These are phyloP conservation scores for Lignosus rhinocerotis DNA, from an alignment of 1,284 basidiomycete species.

Conservation along the genomic window DNA sequence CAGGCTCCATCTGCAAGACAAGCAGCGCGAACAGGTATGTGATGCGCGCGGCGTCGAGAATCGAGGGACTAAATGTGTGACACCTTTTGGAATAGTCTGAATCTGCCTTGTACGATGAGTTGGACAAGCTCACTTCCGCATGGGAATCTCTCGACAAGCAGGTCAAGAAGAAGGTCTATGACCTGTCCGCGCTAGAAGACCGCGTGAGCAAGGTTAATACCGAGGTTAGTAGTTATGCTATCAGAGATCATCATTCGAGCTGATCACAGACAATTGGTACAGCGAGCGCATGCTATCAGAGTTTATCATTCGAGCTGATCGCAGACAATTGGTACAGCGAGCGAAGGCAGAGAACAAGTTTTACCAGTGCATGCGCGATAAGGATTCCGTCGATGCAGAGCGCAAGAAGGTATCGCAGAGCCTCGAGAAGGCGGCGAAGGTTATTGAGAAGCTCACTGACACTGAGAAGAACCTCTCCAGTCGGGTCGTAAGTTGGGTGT, in stretches of 20 bases:
- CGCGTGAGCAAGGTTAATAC: constrained; percentile 60
- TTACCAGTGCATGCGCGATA: constrained; percentile 87
- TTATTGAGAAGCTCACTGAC: constrained; percentile 71
- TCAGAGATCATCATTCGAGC: neutral
- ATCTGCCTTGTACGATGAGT: constrained; percentile 79
- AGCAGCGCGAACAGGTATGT: constrained; percentile 54
- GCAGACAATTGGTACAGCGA: constrained; percentile 47
- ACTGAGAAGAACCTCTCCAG: constrained; percentile 49
- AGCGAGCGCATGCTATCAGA: constrained; percentile 64
- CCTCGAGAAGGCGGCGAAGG: constrained; percentile 78
- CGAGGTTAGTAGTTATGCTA: constrained; percentile 50
- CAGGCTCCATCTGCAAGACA: constrained; percentile 54
- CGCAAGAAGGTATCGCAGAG: constrained; percentile 66
- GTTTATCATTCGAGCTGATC: neutral
- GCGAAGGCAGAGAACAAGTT: constrained; percentile 96
- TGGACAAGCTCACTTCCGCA: constrained; percentile 84
- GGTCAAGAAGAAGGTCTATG: constrained; percentile 83
- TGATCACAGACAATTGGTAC: neutral
- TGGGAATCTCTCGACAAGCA: constrained; percentile 89
- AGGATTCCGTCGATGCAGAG: constrained; percentile 82
- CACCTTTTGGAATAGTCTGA: constrained; percentile 51
- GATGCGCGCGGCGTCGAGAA: neutral
- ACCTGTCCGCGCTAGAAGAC: constrained; percentile 78
- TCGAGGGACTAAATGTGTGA: neutral
- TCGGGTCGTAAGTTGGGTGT: constrained; percentile 12